A percentile compares a stretch with the other conserved stretches of the same genome.
Evolutionary conservation across 2,329 filamentous ascomycete genomes (phyloP).

Genomic region (Aschersonia sp.): DNA sequence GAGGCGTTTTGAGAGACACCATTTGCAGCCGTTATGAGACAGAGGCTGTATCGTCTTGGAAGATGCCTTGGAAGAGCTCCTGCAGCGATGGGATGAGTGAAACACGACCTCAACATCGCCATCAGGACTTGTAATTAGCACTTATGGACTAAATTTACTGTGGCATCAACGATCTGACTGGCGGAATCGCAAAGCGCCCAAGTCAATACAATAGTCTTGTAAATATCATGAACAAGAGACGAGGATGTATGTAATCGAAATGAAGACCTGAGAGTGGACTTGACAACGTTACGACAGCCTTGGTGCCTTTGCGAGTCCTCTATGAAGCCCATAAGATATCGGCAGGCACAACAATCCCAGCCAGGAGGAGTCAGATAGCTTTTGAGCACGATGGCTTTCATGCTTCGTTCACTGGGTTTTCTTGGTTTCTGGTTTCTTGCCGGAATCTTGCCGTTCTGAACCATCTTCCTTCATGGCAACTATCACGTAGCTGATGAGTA

Average conservation of each 20-base stretch:
- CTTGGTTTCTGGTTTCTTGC: constrained; percentile 28
- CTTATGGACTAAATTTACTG: constrained; percentile 8
- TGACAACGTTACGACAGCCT: too few species aligned
- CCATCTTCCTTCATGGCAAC: constrained; percentile 84
- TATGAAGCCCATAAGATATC: too few species aligned
- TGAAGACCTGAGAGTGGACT: too few species aligned
- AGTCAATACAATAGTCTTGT: constrained; percentile 3
- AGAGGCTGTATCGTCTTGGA: not conserved
- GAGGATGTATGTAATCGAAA: not conserved
- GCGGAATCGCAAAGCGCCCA: not conserved
- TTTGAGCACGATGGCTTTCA: not conserved
- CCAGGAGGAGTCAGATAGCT: too few species aligned
- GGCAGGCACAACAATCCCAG: too few species aligned
- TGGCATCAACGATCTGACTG: constrained; percentile 8
- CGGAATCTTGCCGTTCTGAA: constrained; percentile 26
- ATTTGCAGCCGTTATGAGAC: not conserved
- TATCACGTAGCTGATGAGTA: constrained; percentile 78
- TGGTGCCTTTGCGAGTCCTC: too few species aligned
- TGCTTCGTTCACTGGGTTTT: constrained; percentile 26
- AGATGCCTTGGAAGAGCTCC: not conserved
- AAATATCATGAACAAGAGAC: constrained; percentile 5
- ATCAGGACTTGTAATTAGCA: constrained; percentile 5
- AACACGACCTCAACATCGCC: not conserved
- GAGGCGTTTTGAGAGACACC: not conserved
- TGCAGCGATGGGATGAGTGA: not conserved